A percentile compares a stretch with the other conserved stretches of the same genome.
Evolutionary conservation across 306 rosid species (phyloP).

Genomic region (Pterocarpus macrocarpus): DNA sequence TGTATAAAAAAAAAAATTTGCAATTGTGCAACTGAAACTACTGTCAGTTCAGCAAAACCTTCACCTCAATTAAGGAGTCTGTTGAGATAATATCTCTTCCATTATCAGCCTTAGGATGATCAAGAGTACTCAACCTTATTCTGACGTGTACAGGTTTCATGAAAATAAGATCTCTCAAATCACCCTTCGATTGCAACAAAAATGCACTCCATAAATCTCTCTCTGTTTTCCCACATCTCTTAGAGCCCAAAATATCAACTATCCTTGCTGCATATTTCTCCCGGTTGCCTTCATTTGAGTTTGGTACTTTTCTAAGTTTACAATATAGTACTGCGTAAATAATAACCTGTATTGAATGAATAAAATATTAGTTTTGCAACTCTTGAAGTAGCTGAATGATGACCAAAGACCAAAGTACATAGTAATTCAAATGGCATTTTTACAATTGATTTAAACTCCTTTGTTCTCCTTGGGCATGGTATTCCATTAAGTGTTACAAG

Average conservation of each 20-base stretch:
- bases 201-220: conserved; percentile 63
- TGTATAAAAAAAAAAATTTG: not conserved
- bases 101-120: conserved; percentile 81
- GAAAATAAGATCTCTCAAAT: conserved; percentile 78
- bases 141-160: conserved; percentile 76
- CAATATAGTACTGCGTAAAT: conserved; percentile 66
- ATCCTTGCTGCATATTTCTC: conserved; percentile 71
- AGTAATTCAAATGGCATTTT: not conserved
- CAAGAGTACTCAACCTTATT: conserved; percentile 63
- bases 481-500: not conserved
- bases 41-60: conserved; percentile 58
- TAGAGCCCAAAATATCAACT: conserved; percentile 61
- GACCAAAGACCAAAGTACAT: not conserved
- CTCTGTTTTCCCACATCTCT: conserved; percentile 56
- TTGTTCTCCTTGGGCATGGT: not conserved
- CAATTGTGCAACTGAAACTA: conserved; percentile 8
- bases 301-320: conserved; percentile 57
- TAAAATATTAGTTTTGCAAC: conserved; percentile 9
- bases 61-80: conserved; percentile 68
- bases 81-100: conserved; percentile 70
- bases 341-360: conserved; percentile 66
- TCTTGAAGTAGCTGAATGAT: not conserved
- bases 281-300: conserved; percentile 50
- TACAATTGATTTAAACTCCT: not conserved
- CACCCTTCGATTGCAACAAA: conserved; percentile 64